phyloP scores from a whole-genome alignment of 441 rosid species.

The Gossypium gossypioides region DNA sequence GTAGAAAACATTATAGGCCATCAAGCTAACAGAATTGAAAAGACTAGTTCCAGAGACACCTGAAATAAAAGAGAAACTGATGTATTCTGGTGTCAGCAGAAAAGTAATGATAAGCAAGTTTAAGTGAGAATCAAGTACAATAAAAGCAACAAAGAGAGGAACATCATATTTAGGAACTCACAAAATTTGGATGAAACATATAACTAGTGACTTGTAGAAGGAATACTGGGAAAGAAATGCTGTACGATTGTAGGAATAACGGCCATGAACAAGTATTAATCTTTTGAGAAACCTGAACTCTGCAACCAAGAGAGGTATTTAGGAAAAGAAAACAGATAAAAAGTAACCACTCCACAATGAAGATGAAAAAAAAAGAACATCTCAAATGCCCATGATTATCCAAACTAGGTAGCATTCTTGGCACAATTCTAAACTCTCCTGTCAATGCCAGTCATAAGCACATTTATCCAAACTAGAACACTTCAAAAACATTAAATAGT shows the following conservation, averaged over 20 bases:
- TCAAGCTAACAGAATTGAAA: conserved; percentile 94
- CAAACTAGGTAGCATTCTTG: background rate
- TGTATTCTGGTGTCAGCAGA: conserved; percentile 38
- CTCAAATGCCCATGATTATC: background rate
- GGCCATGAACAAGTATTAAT: conserved; percentile 90
- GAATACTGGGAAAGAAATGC: conserved; percentile 96
- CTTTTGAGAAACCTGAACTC: conserved; percentile 89
- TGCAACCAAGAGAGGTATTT: conserved; percentile 31
- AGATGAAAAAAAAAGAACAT: background rate
- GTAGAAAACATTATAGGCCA: conserved; percentile 97
- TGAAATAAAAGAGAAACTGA: conserved; percentile 97
- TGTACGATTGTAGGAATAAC: conserved; percentile 96
- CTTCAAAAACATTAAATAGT: background rate
- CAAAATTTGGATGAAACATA: conserved; percentile 99
- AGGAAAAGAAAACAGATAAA: background rate
- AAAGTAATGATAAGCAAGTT: conserved; percentile 10
- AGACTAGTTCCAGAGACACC: conserved; percentile 99
- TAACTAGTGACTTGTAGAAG: conserved; percentile 81
- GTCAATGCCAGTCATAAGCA: background rate
- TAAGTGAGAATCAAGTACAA: conserved; percentile 5
- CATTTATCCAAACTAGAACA: background rate
- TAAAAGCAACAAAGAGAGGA: background rate
- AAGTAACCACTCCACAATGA: background rate
- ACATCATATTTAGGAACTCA: conserved; percentile 34
- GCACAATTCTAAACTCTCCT: background rate